phyloP scores from a whole-genome alignment of 208 protist species.

The Wallacemonas collosoma region DNA sequence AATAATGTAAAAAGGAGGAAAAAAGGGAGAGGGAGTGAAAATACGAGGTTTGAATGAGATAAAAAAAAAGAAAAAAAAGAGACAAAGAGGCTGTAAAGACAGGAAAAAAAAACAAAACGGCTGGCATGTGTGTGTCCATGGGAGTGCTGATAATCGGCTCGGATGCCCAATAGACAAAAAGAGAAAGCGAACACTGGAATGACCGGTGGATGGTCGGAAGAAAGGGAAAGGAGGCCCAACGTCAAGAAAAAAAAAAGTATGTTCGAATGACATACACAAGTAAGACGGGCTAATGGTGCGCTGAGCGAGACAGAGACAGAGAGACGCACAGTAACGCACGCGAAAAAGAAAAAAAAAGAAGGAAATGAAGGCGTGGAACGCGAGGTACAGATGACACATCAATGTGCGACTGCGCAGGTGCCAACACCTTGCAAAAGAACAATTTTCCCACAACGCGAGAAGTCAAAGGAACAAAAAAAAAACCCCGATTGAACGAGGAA shows the following conservation, averaged over 20 bases:
- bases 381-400: background rate
- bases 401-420: no score
- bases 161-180: no score
- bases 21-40: constrained; percentile 1
- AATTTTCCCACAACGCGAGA: background rate
- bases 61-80: background rate
- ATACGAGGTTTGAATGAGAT: background rate
- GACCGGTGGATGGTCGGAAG: no score
- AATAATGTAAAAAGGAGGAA: background rate
- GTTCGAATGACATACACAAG: background rate
- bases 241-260: background rate
- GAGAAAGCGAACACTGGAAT: no score
- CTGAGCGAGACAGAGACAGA: background rate
- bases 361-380: background rate
- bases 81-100: background rate
- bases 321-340: constrained; percentile 8
- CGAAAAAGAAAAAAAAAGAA: constrained; percentile 21
- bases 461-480: background rate
- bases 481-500: background rate
- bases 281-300: no score
- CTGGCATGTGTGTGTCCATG: background rate
- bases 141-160: no score
- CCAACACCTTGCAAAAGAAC: background rate
- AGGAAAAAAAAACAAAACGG: constrained; percentile 19
- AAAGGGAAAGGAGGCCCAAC: no score